Evolutionary conservation across 1,284 basidiomycete species (phyloP).

Genomic region (Coniferiporia weirii): DNA sequence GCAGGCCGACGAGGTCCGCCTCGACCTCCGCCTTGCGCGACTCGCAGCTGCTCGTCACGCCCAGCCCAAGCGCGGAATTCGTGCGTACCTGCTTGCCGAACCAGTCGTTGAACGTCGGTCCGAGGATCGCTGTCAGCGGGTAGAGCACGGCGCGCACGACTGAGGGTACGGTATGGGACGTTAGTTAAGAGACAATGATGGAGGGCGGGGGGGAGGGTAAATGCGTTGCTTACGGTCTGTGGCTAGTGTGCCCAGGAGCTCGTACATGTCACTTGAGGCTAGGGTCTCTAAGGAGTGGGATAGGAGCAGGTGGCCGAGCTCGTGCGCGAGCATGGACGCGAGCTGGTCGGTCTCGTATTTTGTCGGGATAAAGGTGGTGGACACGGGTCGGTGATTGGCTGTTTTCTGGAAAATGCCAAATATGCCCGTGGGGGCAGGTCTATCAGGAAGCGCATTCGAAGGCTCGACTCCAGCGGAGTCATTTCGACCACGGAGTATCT

Average conservation of each 20-base stretch:
- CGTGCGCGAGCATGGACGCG: constrained; percentile 11
- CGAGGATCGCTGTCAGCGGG: constrained; percentile 9
- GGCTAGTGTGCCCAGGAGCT: neutral
- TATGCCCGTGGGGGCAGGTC: neutral
- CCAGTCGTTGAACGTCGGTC: constrained; percentile 16
- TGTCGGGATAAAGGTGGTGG: neutral
- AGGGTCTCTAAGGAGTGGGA: constrained; percentile 13
- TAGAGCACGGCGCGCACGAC: constrained; percentile 13
- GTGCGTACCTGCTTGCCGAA: constrained; percentile 9
- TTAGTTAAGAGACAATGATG: neutral
- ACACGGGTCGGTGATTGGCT: neutral
- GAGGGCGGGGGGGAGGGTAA: too few species aligned
- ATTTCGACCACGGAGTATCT: neutral
- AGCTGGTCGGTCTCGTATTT: constrained; percentile 13
- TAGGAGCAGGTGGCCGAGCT: constrained; percentile 14
- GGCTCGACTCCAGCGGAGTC: neutral
- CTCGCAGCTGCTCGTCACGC: constrained; percentile 10
- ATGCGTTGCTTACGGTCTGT: constrained; percentile 7
- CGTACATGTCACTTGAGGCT: constrained; percentile 7
- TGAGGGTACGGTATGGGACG: neutral
- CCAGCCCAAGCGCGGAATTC: constrained; percentile 12
- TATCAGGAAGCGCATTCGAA: neutral
- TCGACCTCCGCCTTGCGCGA: constrained; percentile 12
- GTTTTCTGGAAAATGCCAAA: constrained; percentile 10
- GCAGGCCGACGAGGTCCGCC: constrained; percentile 13